These are phyloP conservation scores for Paraphaeosphaeria minitans DNA, from an alignment of 2,329 filamentous ascomycete species.

Conservation along the genomic window DNA sequence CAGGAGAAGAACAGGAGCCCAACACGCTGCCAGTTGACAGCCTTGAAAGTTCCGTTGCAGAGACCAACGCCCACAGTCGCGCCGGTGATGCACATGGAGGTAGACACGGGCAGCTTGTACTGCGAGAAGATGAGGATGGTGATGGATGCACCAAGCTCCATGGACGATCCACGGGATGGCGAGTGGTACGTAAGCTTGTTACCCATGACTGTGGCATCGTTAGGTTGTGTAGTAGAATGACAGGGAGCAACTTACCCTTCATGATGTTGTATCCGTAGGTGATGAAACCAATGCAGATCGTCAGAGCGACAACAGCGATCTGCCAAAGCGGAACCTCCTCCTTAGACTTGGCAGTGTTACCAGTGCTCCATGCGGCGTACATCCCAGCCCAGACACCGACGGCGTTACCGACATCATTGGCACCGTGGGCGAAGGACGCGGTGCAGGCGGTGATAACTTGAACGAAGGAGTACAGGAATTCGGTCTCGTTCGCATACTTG, in stretches of 20 bases:
- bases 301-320: constrained; percentile 68
- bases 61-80: constrained; percentile 76
- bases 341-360: constrained; percentile 64
- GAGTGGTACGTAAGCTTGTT: constrained; percentile 77
- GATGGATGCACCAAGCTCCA: constrained; percentile 78
- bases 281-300: constrained; percentile 67
- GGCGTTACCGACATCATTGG: constrained; percentile 64
- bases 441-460: constrained; percentile 55
- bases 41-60: constrained; percentile 71
- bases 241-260: constrained; percentile 54
- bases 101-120: constrained; percentile 73
- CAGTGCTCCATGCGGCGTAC: constrained; percentile 58
- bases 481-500: constrained; percentile 46
- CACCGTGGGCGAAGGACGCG: constrained; percentile 63
- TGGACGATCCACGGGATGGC: constrained; percentile 62
- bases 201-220: constrained; percentile 63
- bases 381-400: constrained; percentile 46
- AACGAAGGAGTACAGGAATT: constrained; percentile 53
- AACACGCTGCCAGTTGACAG: constrained; percentile 73
- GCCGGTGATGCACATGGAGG: constrained; percentile 70
- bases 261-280: constrained; percentile 85
- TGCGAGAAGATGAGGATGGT: constrained; percentile 76
- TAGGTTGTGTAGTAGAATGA: constrained; percentile 9
- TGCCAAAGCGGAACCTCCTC: constrained; percentile 75
- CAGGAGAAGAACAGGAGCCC: constrained; percentile 68